A percentile compares a stretch with the other conserved stretches of the same genome.
These are phyloP conservation scores for Umbelopsis isabellina DNA, from an alignment of 192 early-diverging fungal genomes.

Conservation along the genomic window DNA sequence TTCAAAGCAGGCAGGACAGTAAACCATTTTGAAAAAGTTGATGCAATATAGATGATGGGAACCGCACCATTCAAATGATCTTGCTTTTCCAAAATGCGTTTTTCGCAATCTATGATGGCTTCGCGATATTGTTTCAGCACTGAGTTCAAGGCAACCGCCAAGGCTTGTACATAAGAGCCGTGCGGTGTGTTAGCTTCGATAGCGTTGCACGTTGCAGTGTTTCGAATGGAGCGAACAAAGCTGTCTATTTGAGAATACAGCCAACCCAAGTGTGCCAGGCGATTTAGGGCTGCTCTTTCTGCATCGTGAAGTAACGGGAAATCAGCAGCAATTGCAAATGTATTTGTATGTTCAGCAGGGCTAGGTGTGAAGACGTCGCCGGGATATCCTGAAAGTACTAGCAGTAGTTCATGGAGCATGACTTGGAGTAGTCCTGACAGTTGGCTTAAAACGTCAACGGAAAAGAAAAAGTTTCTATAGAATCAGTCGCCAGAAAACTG, in stretches of 20 bases:
- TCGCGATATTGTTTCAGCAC: conserved; percentile 48
- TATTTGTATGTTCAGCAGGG: conserved; percentile 42
- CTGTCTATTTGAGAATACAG: conserved; percentile 43
- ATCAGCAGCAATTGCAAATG: conserved; percentile 59
- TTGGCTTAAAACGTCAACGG: too few relatives aligned
- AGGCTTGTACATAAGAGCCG: conserved; percentile 56
- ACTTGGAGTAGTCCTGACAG: neutral
- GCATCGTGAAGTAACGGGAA: conserved; percentile 69
- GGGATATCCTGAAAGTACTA: conserved; percentile 64
- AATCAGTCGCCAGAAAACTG: too few relatives aligned
- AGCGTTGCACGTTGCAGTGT: neutral
- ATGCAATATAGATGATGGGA: conserved; percentile 46
- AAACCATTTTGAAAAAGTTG: conserved; percentile 51
- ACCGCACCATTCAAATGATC: conserved; percentile 46
- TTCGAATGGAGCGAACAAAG: conserved; percentile 40
- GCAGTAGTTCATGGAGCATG: conserved; percentile 78
- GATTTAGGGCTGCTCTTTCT: conserved; percentile 61
- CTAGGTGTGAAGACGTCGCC: conserved; percentile 70
- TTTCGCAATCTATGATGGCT: conserved; percentile 53
- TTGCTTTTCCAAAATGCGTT: conserved; percentile 54
- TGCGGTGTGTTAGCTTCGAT: neutral
- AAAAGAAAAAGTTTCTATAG: too few relatives aligned
- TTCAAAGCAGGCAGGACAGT: conserved; percentile 53
- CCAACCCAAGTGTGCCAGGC: conserved; percentile 63
- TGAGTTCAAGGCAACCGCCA: conserved; percentile 49